phyloP scores from a whole-genome alignment of 495 filamentous ascomycete genomes.

The Bacidia rubella region DNA sequence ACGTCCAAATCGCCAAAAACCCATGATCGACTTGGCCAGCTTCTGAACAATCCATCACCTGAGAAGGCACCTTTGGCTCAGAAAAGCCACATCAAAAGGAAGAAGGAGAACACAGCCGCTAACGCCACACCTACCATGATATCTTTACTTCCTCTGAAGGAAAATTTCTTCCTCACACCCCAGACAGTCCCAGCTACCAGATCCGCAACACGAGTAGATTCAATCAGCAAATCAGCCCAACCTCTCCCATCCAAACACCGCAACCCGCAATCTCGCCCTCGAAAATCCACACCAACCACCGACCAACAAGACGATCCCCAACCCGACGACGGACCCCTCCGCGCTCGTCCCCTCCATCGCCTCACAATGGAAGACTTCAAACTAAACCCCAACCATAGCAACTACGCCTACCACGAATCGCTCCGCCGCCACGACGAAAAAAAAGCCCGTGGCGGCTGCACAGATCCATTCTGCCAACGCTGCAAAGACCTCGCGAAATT shows the following conservation, averaged over 20 bases:
- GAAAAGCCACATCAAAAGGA: background rate
- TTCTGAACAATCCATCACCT: conserved; percentile 27
- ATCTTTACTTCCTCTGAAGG: too few relatives aligned
- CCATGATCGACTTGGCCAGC: conserved; percentile 22
- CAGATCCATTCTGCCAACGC: conserved; percentile 54
- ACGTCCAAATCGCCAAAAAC: conserved; percentile 2
- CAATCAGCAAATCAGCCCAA: conserved; percentile 5
- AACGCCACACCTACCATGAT: background rate
- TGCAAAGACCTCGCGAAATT: conserved; percentile 57
- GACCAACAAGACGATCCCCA: background rate
- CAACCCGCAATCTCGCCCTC: background rate
- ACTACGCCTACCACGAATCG: conserved; percentile 61
- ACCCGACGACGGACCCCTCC: conserved; percentile 31
- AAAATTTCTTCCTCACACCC: background rate
- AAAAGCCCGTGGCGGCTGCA: conserved; percentile 69
- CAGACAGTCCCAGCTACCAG: background rate
- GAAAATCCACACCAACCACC: background rate
- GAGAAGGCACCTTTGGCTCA: conserved; percentile 16
- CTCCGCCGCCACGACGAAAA: conserved; percentile 61
- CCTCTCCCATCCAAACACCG: background rate
- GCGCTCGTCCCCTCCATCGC: conserved; percentile 36
- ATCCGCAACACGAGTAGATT: background rate
- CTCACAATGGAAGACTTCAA: conserved; percentile 62
- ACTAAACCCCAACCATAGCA: conserved; percentile 61
- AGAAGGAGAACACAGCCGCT: background rate